Percentiles rank a stretch among this genome's conserved stretches.
Evolutionary conservation across 129 eudicot species (phyloP).

Genomic region (Smallanthus sonchifolius): DNA sequence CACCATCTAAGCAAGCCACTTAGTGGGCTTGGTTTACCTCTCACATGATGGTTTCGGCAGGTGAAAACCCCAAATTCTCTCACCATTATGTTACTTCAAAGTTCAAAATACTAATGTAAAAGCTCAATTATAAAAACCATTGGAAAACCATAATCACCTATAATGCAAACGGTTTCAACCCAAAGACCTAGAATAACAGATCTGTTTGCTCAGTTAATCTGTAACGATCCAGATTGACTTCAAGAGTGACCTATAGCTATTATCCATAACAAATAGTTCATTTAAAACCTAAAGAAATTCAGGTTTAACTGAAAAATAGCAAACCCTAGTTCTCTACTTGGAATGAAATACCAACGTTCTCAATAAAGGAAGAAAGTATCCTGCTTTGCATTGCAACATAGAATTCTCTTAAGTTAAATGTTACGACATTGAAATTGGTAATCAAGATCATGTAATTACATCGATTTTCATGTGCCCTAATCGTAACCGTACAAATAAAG

Average conservation of each 20-base stretch:
- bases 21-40: neutral
- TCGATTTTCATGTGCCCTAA: conserved; percentile 22
- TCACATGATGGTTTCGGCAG: neutral
- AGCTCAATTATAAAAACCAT: neutral
- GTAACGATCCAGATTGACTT: neutral
- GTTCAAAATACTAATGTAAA: neutral
- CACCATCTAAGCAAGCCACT: neutral
- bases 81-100: neutral
- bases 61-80: neutral
- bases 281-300: neutral
- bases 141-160: neutral
- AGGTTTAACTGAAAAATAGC: neutral
- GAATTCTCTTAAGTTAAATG: conserved; percentile 4
- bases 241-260: neutral
- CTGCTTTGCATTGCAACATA: neutral
- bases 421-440: neutral
- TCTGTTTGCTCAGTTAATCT: neutral
- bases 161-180: conserved; percentile 7
- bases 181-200: neutral
- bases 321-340: conserved; percentile 23
- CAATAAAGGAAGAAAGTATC: neutral
- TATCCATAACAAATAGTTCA: conserved; percentile 7
- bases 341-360: neutral
- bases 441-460: conserved; percentile 7
- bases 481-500: conserved; percentile 11